Conservation (phyloP, 139 green algal species). For the Chlorella sp. region DNA sequence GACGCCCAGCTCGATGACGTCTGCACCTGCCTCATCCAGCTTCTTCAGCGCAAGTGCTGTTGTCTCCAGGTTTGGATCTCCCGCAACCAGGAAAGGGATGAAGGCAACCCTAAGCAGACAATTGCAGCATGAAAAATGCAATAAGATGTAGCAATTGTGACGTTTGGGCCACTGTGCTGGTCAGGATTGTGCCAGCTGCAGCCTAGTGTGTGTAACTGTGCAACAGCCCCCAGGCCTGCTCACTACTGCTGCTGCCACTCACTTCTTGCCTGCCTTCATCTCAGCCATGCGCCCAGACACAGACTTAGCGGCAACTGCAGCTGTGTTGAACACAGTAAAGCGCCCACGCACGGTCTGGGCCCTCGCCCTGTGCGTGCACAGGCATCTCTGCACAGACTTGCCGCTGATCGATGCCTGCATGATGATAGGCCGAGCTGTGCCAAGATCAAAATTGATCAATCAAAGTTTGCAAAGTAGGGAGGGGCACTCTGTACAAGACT, state of each 20-base stretch:
- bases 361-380: no score
- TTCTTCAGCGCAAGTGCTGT: slow-evolving; percentile 72
- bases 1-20: slow-evolving; percentile 97
- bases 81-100: slow-evolving; percentile 91
- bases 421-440: no score
- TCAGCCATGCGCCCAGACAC: slow-evolving; percentile 49
- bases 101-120: slow-evolving; percentile 63
- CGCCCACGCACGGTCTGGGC: no score
- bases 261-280: slow-evolving; percentile 51
- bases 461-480: no score
- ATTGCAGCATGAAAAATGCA: neutral
- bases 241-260: no score
- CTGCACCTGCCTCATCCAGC: slow-evolving; percentile 69
- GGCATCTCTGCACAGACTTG: no score
- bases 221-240: neutral
- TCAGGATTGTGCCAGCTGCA: neutral
- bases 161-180: no score
- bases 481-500: no score
- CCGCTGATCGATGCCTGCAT: no score
- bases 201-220: neutral
- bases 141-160: no score
- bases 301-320: neutral
- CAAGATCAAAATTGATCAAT: no score
- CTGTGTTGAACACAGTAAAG: no score
- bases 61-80: slow-evolving; percentile 87